Base-by-base conservation (phyloP, 257 asterid genomes). In the Petunia secreta region DNA sequence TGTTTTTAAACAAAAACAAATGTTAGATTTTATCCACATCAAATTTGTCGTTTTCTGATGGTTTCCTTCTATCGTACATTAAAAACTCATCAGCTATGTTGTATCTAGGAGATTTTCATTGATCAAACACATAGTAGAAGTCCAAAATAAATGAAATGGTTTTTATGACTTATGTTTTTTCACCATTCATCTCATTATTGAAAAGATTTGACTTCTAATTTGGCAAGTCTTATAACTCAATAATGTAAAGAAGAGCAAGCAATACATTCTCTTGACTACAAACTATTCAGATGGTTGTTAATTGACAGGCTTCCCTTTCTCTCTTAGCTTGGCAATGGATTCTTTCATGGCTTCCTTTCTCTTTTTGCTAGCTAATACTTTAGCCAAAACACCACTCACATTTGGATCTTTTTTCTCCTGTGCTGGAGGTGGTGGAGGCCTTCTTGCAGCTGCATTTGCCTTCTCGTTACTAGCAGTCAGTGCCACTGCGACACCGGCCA, bases 291-390 rank as follows among this genome's bases (percentile, higher is more conserved):
- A 63, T 57, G 89, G 89, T 60, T 86, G 86, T 44, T 84, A 39
- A 66, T 88, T 83, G 79, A 58, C 34, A 75, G 60, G 37, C 83
- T 91, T 91, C 36, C 97, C 99, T 71, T 83, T 88, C 59, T 88
- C 94, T 83, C 89, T 89, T 50, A 89, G 84, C 90, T 89, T 90
- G n/a, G 90, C 87, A 8, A 90, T 82, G 39, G 87, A 60, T 43
- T 93, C 93, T 87, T 89, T 87, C 99, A 95, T 88, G 83, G 94
- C 97, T 74, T 95, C 97, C 84, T 90, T 95, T 83, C 98, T 93
- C 90, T 84, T 95, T 90, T 92, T 95, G 89, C 93, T 92, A 38
- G 99, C 98, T 79, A 95, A 60, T 37, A 95, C 84, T 80, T 95
- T 93, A 11, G 97, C 99, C 36, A 78, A 77, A 54, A 92, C 59